Percentiles rank a stretch among this genome's conserved stretches.
These are phyloP conservation scores for Gaeumannomyces sp. DNA, from an alignment of 2,329 filamentous ascomycete species.

Conservation along the genomic window DNA sequence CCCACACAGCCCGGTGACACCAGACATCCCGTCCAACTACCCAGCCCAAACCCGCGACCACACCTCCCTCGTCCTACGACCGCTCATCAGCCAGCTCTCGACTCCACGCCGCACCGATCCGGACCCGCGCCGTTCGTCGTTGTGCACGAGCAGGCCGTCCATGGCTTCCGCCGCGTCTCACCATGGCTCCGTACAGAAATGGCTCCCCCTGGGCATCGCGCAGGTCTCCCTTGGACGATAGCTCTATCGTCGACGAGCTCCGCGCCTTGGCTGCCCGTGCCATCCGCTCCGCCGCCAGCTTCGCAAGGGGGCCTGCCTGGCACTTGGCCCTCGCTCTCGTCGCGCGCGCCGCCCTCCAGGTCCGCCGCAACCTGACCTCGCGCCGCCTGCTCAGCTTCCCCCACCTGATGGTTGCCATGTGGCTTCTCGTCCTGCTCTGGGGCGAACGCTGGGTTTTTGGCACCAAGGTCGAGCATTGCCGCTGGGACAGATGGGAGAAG, in stretches of 20 bases:
- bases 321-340: constrained; percentile 27
- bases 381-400: constrained; percentile 55
- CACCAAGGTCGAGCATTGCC: constrained; percentile 62
- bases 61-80: background rate
- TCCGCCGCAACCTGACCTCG: constrained; percentile 41
- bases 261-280: constrained; percentile 22
- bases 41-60: background rate
- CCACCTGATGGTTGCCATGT: constrained; percentile 63
- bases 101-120: background rate
- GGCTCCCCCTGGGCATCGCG: constrained; percentile 17
- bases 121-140: background rate
- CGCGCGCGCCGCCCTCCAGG: constrained; percentile 24
- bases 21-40: background rate
- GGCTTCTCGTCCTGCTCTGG: constrained; percentile 74
- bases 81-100: too few species aligned
- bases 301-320: constrained; percentile 35
- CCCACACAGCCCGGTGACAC: background rate
- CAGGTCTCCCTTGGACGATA: constrained; percentile 22
- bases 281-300: constrained; percentile 30
- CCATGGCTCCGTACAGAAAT: constrained; percentile 34
- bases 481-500: constrained; percentile 84
- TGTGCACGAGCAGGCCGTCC: constrained; percentile 1
- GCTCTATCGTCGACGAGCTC: constrained; percentile 32
- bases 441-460: constrained; percentile 77
- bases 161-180: constrained; percentile 23